Evolutionary conservation across 352 stramenopile species (phyloP).

Genomic region (Aphanomyces invadans): DNA sequence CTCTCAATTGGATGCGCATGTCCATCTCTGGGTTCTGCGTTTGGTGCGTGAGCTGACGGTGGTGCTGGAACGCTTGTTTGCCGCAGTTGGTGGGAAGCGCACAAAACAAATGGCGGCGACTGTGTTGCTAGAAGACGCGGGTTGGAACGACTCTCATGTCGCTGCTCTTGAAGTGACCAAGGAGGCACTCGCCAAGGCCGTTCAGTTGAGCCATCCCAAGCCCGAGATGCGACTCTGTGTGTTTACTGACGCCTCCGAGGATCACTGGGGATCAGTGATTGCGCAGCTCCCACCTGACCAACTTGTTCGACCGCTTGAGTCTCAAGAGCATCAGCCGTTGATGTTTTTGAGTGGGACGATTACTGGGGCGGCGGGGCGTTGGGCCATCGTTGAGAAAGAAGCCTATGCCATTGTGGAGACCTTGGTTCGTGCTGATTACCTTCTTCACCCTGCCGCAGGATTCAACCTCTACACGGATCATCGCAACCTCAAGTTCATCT

Average conservation of each 20-base stretch:
- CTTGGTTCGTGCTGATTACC: slow-evolving; percentile 4
- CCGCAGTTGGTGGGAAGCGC: neutral
- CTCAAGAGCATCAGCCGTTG: slow-evolving; percentile 26
- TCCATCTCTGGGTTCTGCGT: neutral
- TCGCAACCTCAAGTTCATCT: neutral
- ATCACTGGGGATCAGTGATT: slow-evolving; percentile 26
- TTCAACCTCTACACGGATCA: slow-evolving; percentile 20
- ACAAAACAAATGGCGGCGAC: neutral
- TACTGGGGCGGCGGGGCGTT: neutral
- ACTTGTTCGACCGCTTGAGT: neutral
- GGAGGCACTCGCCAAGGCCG: neutral
- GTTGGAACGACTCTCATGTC: neutral
- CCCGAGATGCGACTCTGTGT: slow-evolving; percentile 22
- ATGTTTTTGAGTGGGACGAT: slow-evolving; percentile 19
- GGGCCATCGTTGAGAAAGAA: slow-evolving; percentile 19
- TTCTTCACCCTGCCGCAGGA: slow-evolving; percentile 1
- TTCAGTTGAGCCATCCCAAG: slow-evolving; percentile 20
- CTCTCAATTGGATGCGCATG: neutral
- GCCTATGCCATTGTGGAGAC: slow-evolving; percentile 16
- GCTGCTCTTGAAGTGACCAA: neutral
- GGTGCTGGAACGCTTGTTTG: neutral
- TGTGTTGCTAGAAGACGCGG: neutral
- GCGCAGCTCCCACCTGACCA: slow-evolving; percentile 24
- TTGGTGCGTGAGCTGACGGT: neutral
- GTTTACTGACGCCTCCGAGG: slow-evolving; percentile 26